phyloP scores from a whole-genome alignment of 1,284 basidiomycete genomes.

The Puccinia sorghi region DNA sequence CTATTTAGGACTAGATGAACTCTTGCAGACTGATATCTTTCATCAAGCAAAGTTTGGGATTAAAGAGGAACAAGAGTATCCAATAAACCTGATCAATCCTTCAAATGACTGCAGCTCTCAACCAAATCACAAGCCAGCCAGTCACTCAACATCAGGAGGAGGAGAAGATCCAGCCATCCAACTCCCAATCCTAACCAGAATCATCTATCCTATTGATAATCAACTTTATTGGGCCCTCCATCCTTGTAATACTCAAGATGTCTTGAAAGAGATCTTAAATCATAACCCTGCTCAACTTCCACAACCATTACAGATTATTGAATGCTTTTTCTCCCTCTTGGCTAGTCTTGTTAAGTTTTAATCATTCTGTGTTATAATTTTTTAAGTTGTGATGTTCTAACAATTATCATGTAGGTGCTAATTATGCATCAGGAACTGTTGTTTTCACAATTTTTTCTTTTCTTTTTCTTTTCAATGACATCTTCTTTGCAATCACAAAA shows the following conservation, averaged over 20 bases:
- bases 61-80: not conserved
- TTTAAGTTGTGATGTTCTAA: no score
- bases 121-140: not conserved
- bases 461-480: no score
- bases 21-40: slow-evolving; percentile 24
- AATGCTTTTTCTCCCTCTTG: slow-evolving; percentile 2
- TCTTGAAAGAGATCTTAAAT: slow-evolving; percentile 17
- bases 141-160: not conserved
- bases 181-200: slow-evolving; percentile 27
- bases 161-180: not conserved
- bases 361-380: no score
- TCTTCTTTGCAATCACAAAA: no score
- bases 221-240: slow-evolving; percentile 28
- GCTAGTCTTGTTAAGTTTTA: no score
- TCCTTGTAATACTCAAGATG: slow-evolving; percentile 28
- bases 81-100: slow-evolving; percentile 8
- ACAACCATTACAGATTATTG: not conserved
- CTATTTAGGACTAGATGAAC: slow-evolving; percentile 1
- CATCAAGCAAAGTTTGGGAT: not conserved
- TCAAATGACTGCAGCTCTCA: not conserved
- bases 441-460: no score
- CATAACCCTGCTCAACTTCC: no score
- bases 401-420: no score
- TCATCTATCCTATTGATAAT: slow-evolving; percentile 26
- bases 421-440: no score